Conservation (phyloP, 129 eudicot genomes). For the Helichrysum umbraculigerum region DNA sequence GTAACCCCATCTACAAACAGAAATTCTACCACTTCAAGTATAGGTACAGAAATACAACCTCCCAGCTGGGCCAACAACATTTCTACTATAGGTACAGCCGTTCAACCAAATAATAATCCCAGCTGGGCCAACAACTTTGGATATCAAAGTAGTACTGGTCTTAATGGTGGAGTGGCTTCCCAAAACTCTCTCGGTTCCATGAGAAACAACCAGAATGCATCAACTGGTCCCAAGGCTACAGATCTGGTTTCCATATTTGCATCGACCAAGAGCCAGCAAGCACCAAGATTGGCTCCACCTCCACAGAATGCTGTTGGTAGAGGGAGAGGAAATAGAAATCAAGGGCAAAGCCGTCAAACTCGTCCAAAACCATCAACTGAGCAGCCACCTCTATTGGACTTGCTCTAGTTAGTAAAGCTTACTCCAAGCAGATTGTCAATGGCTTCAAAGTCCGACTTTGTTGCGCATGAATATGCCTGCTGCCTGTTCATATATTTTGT, state of each 20-base stretch:
- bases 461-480: not conserved
- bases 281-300: slow-evolving; percentile 89
- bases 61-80: slow-evolving; percentile 44
- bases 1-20: slow-evolving; percentile 5
- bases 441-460: slow-evolving; percentile 44
- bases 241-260: slow-evolving; percentile 77
- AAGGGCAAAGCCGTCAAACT: slow-evolving; percentile 43
- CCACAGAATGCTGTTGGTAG: slow-evolving; percentile 84
- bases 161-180: slow-evolving; percentile 36
- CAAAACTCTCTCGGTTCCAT: slow-evolving; percentile 49
- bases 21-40: slow-evolving; percentile 5
- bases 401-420: slow-evolving; percentile 52
- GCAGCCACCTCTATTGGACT: slow-evolving; percentile 82
- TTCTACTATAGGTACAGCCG: slow-evolving; percentile 31
- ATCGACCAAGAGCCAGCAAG: slow-evolving; percentile 46
- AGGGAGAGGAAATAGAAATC: slow-evolving; percentile 65
- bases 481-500: not conserved
- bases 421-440: slow-evolving; percentile 31
- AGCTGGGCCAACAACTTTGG: slow-evolving; percentile 51
- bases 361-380: slow-evolving; percentile 52
- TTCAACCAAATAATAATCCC: slow-evolving; percentile 33
- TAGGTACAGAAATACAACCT: slow-evolving; percentile 40
- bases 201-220: slow-evolving; percentile 52
- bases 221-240: slow-evolving; percentile 49
- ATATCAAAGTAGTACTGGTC: slow-evolving; percentile 26